Evolutionary conservation across 2,329 filamentous ascomycete genomes (phyloP).

Genomic region (Penicillium corylophilum): DNA sequence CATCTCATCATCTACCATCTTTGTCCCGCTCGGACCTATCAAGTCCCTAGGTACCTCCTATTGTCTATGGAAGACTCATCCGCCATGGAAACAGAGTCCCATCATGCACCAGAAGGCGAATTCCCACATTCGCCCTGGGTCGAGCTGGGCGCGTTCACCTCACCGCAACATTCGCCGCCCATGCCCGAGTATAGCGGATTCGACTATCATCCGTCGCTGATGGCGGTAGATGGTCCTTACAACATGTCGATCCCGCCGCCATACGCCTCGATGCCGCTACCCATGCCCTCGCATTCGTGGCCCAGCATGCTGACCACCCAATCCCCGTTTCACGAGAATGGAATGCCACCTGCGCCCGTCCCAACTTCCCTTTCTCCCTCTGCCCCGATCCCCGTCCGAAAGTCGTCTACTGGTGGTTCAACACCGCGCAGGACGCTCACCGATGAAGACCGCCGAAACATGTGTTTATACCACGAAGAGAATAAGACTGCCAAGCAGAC

Average conservation of each 20-base stretch:
- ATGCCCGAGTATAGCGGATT: conserved; percentile 67
- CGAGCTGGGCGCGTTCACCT: conserved; percentile 47
- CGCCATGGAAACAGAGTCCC: conserved; percentile 47
- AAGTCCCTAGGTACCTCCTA: background rate
- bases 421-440: conserved; percentile 85
- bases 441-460: conserved; percentile 81
- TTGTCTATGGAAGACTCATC: conserved; percentile 45
- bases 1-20: background rate
- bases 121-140: conserved; percentile 48
- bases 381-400: conserved; percentile 38
- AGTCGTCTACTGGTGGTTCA: conserved; percentile 48
- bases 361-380: conserved; percentile 55
- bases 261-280: conserved; percentile 62
- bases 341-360: conserved; percentile 58
- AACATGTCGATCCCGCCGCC: conserved; percentile 58
- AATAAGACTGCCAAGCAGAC: conserved; percentile 91
- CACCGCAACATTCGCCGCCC: conserved; percentile 66
- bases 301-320: conserved; percentile 79
- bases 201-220: conserved; percentile 63
- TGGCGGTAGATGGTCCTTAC: conserved; percentile 58
- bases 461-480: conserved; percentile 92
- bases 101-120: conserved; percentile 45
- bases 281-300: conserved; percentile 70
- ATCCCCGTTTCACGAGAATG: conserved; percentile 60
- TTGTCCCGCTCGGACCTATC: background rate